A percentile compares a stretch with the other conserved stretches of the same genome.
phyloP scores from a whole-genome alignment of 176 grass and related monocot species.

The Ananas comosus region DNA sequence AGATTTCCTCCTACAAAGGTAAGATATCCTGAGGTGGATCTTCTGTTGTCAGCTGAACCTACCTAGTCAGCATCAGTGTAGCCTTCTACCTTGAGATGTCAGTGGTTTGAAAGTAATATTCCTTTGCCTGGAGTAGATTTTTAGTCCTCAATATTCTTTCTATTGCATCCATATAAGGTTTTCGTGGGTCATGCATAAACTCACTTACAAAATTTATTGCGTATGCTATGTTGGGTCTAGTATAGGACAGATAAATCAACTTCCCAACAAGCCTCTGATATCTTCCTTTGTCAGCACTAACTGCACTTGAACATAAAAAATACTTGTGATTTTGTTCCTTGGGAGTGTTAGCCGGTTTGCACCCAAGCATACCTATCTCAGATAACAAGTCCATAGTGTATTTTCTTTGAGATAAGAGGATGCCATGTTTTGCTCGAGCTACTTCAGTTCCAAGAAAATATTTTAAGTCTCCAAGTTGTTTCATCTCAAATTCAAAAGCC shows the following conservation, averaged over 20 bases:
- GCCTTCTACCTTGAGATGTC: too few species aligned
- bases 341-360: too few species aligned
- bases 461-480: background rate
- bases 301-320: too few species aligned
- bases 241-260: background rate
- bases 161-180: background rate
- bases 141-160: background rate
- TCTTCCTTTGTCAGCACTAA: background rate
- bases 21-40: too few species aligned
- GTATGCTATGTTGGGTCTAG: background rate
- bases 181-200: too few species aligned
- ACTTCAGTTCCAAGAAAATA: slow-evolving; percentile 1
- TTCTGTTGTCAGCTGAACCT: too few species aligned
- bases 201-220: too few species aligned
- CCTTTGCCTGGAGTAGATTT: background rate
- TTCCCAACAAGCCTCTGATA: background rate
- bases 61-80: too few species aligned
- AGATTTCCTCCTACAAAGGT: too few species aligned
- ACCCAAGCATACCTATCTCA: background rate
- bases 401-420: slow-evolving; percentile 3
- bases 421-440: background rate
- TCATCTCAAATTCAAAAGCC: background rate
- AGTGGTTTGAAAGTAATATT: background rate
- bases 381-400: background rate
- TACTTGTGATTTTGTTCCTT: too few species aligned